These are phyloP conservation scores for Phylloporus arenicola DNA, from an alignment of 768 basidiomycete genomes.

Conservation along the genomic window DNA sequence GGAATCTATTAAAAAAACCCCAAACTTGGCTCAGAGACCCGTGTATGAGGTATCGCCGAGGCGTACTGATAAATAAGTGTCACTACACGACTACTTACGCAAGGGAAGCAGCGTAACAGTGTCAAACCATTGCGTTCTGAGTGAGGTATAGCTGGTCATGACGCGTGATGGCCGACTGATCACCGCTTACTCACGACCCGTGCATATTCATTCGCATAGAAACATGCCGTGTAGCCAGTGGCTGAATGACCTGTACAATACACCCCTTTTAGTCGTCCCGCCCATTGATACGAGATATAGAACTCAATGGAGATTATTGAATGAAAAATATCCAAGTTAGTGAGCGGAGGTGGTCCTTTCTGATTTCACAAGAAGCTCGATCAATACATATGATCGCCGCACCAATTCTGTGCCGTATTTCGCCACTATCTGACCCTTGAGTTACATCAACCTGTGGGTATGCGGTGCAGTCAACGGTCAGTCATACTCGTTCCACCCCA, in stretches of 20 bases:
- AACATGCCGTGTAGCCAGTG: conserved; percentile 7
- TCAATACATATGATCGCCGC: conserved; percentile 23
- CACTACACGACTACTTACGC: conserved; percentile 4
- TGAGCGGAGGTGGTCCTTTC: conserved; percentile 6
- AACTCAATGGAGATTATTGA: conserved; percentile 13
- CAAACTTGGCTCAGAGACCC: conserved; percentile 3
- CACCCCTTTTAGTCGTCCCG: conserved; percentile 3
- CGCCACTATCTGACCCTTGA: conserved; percentile 9
- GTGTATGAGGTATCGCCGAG: conserved; percentile 15
- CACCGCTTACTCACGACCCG: conserved; percentile 4
- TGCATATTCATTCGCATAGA: conserved; percentile 6
- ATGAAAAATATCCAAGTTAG: conserved; percentile 24
- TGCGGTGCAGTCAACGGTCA: neutral
- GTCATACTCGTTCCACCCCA: neutral
- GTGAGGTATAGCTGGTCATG: neutral
- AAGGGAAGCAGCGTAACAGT: conserved; percentile 2
- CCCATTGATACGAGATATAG: conserved; percentile 15
- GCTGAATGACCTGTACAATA: conserved; percentile 4
- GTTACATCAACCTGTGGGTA: conserved; percentile 10
- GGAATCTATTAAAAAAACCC: conserved; percentile 3
- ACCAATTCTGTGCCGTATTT: conserved; percentile 9
- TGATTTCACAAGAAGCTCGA: conserved; percentile 14
- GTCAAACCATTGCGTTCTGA: neutral
- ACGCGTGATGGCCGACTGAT: conserved; percentile 1
- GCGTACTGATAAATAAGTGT: conserved; percentile 1